Evolutionary conservation across 176 grass and related monocot species (phyloP).

Genomic region (Phragmites australis): DNA sequence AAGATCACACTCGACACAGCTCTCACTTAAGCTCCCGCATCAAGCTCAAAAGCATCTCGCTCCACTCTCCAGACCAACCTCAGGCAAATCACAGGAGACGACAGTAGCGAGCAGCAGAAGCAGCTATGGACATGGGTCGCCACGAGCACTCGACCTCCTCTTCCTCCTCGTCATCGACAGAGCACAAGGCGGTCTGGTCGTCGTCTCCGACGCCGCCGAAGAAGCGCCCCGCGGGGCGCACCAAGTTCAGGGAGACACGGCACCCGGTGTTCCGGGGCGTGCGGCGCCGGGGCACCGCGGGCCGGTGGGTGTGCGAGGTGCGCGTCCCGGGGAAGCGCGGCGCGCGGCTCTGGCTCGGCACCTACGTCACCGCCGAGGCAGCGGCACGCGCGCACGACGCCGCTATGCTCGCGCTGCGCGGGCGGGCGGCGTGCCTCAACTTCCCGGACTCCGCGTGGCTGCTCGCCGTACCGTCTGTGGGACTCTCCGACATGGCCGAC

Average conservation of each 20-base stretch:
- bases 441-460: slow-evolving; percentile 65
- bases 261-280: slow-evolving; percentile 85
- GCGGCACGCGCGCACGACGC: slow-evolving; percentile 79
- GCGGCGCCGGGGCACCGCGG: slow-evolving; percentile 45
- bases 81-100: neutral
- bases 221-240: slow-evolving; percentile 70
- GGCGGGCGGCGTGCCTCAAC: slow-evolving; percentile 47
- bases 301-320: slow-evolving; percentile 80
- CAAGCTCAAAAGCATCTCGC: neutral
- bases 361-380: slow-evolving; percentile 57
- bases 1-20: neutral
- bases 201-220: slow-evolving; percentile 13
- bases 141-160: slow-evolving; percentile 10
- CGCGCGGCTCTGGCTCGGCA: slow-evolving; percentile 72
- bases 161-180: slow-evolving; percentile 15
- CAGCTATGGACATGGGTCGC: slow-evolving; percentile 29
- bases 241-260: slow-evolving; percentile 83
- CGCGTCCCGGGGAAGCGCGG: slow-evolving; percentile 60
- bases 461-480: slow-evolving; percentile 38
- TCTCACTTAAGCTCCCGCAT: neutral
- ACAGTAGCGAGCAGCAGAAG: neutral
- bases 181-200: neutral
- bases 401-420: slow-evolving; percentile 45
- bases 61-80: neutral
- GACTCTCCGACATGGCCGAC: slow-evolving; percentile 29